Base-by-base conservation (phyloP, 78 protist species). In the Dictyostelium intermedium region DNA sequence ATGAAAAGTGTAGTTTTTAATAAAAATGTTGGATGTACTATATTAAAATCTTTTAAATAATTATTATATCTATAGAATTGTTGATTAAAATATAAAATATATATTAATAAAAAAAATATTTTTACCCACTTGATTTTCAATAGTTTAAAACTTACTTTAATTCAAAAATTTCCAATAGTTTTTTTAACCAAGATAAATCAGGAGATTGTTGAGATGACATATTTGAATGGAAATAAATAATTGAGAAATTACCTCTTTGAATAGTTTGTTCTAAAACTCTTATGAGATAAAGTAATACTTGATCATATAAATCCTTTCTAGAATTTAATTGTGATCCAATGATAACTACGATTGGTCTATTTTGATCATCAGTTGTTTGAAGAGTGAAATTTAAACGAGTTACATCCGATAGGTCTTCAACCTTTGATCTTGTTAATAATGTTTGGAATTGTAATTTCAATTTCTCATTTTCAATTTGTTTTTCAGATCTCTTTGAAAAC, bases 221-320 rank as follows among this genome's bases (percentile, higher is more conserved):
- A 16, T 80, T 80, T 16, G 94, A 89, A 80, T 89, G 94, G 41
- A 89, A 89, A 80, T 89, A 89, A 35, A 89, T 63, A 5, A 89
- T 80, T 6, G 94, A 89, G n/a, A 80, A 89, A 16, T 61, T 60
- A 23, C 61, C 60, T 35, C 41, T 60, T 25, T 35, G 69, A 23
- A n/a, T 66, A 2, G 43, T 74, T 60, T 23, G 25, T 89, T 89
- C 87, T 6, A 89, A 35, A 5, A 32, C 82, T 66, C 39, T 78
- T 2, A 89, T 78, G 1, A 78, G 27, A n/a, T 89, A 80, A 1
- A 80, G 27, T 23, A 80, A 50, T 16, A 80, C 87, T 30, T 14
- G 20, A 18, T 77, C 85, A 45, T 82, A 11, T 32, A 45, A 14
- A 16, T 81, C 82, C 41, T 72, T 79, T 47, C 30, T 73, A 25